Base-by-base conservation (phyloP, 1,284 basidiomycete genomes). In the Naganishia sp. region DNA sequence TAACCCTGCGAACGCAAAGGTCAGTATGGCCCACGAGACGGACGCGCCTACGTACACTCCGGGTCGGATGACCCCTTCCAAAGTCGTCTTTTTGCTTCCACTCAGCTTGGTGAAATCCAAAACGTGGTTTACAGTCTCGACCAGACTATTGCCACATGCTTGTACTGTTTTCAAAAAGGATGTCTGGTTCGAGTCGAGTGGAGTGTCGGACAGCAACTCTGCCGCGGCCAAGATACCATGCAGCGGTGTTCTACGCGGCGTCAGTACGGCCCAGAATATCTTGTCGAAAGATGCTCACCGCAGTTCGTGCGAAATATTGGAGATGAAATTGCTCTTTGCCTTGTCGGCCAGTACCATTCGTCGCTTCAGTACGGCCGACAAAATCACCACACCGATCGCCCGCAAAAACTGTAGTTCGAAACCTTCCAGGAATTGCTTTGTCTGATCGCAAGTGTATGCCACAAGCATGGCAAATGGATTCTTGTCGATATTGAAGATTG, bases 91-190 rank as follows among this genome's bases (percentile, higher is more conserved):
- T 47, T 87, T 83, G 70, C 89, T 89, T n/a, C 93, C 92, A 73
- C 90, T 94, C 23, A 96, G 84, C 76, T 97, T 97, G 42, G 94
- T 96, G 75, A 95, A 97, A 77, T 97, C 94, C 43, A 98, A 83
- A 6, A 98, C 94, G 73, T 98, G 94, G 75, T 97, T 97, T 66
- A 98, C 94, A 0, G 83, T 81, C 71, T 84, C 83, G 61, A 83
- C 80, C 31, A 84, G 74, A 42, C 81, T 81, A 60, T 81, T 81
- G 17, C 81, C 82, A 66, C 79, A 80, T 0, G 77, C 78, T 49
- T 79, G 75, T 4, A 81, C 77, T 0, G 82, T 83, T 49, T 81
- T 88, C 63, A 97, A 81, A 80, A 94, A 96, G 0, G 93, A 92
- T 3, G 83, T 79, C 76, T 98, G 94, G 25, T 88, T 88, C 50